Conservation (phyloP, 108 stramenopile genomes). For the Cylindrotheca closterium region DNA sequence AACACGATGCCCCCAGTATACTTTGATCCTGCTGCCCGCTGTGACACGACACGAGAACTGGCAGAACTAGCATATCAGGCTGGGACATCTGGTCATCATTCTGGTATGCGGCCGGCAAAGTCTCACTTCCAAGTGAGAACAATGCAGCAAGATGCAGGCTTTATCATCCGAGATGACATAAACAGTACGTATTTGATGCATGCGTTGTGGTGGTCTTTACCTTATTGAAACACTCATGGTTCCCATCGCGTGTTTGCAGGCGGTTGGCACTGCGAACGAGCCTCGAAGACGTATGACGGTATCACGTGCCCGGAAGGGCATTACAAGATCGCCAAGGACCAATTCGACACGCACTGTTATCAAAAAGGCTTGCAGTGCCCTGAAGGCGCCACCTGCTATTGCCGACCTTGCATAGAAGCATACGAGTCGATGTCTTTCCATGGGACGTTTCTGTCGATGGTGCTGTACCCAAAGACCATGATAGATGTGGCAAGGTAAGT, state of each 20-base stretch:
- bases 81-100: conserved; percentile 4
- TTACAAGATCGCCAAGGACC: neutral
- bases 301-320: conserved; percentile 23
- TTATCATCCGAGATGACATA: conserved; percentile 12
- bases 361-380: neutral
- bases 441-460: too few species aligned
- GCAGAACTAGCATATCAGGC: neutral
- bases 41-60: conserved; percentile 12
- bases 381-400: neutral
- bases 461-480: neutral
- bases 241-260: neutral
- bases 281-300: conserved; percentile 22
- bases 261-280: conserved; percentile 17
- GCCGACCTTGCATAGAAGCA: neutral
- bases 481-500: neutral
- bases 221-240: too few species aligned
- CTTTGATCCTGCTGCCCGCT: neutral
- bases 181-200: neutral
- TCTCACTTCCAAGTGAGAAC: conserved; percentile 31
- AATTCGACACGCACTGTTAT: neutral
- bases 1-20: neutral
- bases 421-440: neutral
- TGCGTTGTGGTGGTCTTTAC: neutral
- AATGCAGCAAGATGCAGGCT: conserved; percentile 33
- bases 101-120: conserved; percentile 23